Evolutionary conservation across 176 grass and related monocot genomes (phyloP), one percentile per base, ranked within the genome.

Genomic region (Aegilops longissima): DNA sequence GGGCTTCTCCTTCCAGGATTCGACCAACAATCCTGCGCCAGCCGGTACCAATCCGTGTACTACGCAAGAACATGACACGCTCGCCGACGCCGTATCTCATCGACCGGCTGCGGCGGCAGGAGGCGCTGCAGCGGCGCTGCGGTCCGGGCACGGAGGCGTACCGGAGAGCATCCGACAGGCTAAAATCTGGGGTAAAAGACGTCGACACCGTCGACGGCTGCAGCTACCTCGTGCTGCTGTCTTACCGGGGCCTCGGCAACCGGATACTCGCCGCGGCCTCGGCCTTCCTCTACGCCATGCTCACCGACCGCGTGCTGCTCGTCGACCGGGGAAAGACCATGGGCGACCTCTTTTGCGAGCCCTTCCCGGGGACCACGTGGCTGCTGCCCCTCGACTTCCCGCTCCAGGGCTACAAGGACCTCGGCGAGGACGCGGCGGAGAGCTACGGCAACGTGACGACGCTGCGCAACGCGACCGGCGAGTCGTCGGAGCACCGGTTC

Each of bases 261-360:
- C 63, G 88, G 38, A 86, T 92, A 8, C 70, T 92, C 62, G 87
- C 90, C 83, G 36, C 45, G 13, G 85, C 78, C 7, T 86, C 88
- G 25, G 82, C 91, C 17, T 95, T 93, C 89, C 76, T 95, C n/a
- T 95, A 92, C 75, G 79, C 93, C 3, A 2, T 95, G 59, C 91
- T 95, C 66, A 93, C 91, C 5, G 42, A 86, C 59, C 87, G 88
- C 69, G 91, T 93, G 16, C 77, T 95, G 27, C 91, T 95, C 33
- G 0, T 95, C 83, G 83, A 93, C 42, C 12, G 74, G 18, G 78
- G 76, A 11, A 42, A 38, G 36, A 82, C 82, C n/a, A 61, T 85
- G 40, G 23, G 21, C 27, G 75, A 80, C 76, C 80, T 93, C 5
- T 92, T 92, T 81, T 95, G 93, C 83, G 88, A 95, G 82, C 88